These are phyloP conservation scores for Lachancea thermotolerans DNA, from an alignment of 805 yeast species.

Conservation along the genomic window DNA sequence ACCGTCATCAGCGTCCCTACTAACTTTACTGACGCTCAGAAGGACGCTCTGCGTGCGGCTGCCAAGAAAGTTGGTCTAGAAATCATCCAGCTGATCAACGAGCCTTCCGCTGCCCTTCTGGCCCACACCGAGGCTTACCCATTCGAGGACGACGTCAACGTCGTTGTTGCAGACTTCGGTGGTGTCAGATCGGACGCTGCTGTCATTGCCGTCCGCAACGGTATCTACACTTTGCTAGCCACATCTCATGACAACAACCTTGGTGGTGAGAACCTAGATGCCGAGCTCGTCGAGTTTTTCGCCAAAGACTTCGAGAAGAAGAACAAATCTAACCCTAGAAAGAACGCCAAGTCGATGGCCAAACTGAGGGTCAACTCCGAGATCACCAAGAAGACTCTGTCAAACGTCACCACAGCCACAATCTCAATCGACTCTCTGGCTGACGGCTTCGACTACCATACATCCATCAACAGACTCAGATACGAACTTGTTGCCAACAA, in stretches of 20 bases:
- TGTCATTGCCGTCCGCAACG: conserved; percentile 87
- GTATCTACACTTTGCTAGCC: conserved; percentile 80
- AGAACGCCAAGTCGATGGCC: conserved; percentile 77
- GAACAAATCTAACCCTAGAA: conserved; percentile 70
- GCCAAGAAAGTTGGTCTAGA: conserved; percentile 68
- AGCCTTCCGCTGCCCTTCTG: conserved; percentile 85
- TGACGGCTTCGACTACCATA: conserved; percentile 89
- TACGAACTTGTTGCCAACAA: conserved; percentile 81
- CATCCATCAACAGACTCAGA: conserved; percentile 88
- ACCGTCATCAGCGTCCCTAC: conserved; percentile 90
- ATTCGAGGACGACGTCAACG: conserved; percentile 26
- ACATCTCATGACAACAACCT: conserved; percentile 75
- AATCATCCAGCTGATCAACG: conserved; percentile 82
- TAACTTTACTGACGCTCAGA: conserved; percentile 70
- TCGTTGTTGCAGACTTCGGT: conserved; percentile 92
- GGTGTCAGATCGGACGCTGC: conserved; percentile 95
- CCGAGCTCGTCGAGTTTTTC: conserved; percentile 69
- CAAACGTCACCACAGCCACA: conserved; percentile 81
- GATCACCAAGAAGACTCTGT: conserved; percentile 81
- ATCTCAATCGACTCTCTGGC: conserved; percentile 93
- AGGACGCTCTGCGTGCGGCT: conserved; percentile 51
- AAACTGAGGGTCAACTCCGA: conserved; percentile 80
- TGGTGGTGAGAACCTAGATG: conserved; percentile 87
- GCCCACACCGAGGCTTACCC: conserved; percentile 60
- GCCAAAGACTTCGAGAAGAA: conserved; percentile 94